These are phyloP conservation scores for Microcyclospora tardicrescens DNA, from an alignment of 2,329 filamentous ascomycete species.

Conservation along the genomic window DNA sequence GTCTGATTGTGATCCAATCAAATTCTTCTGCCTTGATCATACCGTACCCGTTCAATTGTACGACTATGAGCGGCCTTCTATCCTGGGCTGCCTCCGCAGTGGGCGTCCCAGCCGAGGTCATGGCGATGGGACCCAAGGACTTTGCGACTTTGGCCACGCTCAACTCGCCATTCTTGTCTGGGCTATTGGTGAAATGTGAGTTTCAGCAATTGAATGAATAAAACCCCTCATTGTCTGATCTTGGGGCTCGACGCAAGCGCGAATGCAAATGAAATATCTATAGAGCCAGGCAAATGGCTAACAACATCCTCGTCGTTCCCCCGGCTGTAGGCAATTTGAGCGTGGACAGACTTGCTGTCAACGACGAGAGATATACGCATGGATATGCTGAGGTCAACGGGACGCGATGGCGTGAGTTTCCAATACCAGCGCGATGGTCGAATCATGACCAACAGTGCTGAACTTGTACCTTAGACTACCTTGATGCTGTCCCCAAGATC, in stretches of 20 bases:
- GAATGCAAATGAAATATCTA: too few species aligned
- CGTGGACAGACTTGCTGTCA: slow-evolving; percentile 12
- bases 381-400: slow-evolving; percentile 52
- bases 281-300: too few species aligned
- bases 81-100: not conserved
- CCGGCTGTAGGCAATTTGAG: slow-evolving; percentile 6
- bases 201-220: too few species aligned
- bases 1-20: too few species aligned
- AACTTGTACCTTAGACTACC: not conserved
- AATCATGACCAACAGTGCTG: not conserved
- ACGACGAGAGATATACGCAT: slow-evolving; percentile 22
- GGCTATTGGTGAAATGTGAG: too few species aligned
- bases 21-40: too few species aligned
- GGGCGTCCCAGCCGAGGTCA: not conserved
- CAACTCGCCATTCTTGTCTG: too few species aligned
- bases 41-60: not conserved
- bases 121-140: not conserved
- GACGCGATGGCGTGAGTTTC: slow-evolving; percentile 48
- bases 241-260: too few species aligned
- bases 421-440: not conserved
- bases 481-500: not conserved
- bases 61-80: not conserved
- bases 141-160: too few species aligned
- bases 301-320: too few species aligned
- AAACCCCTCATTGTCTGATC: too few species aligned